A percentile compares a stretch with the other conserved stretches of the same genome.
Evolutionary conservation across 1,284 basidiomycete species (phyloP).

Genomic region (Irpex sp.): DNA sequence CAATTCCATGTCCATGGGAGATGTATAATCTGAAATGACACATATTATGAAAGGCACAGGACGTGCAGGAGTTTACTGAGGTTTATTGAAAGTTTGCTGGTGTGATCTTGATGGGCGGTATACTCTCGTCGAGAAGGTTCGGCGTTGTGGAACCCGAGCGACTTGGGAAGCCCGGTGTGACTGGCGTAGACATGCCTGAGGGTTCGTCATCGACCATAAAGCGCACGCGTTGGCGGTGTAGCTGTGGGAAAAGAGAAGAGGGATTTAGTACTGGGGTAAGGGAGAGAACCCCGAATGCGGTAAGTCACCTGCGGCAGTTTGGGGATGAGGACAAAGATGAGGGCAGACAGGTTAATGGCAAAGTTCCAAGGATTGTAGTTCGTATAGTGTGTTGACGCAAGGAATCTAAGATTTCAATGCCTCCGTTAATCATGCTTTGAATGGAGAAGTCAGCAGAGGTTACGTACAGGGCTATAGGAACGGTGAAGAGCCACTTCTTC

Average conservation of each 20-base stretch:
- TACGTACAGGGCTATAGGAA: conserved; percentile 89
- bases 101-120: conserved; percentile 28
- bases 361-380: conserved; percentile 93
- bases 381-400: conserved; percentile 97
- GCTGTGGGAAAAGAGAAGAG: conserved; percentile 32
- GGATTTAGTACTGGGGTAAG: conserved; percentile 7
- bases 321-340: conserved; percentile 85
- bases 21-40: background rate
- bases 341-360: conserved; percentile 83
- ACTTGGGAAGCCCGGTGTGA: conserved; percentile 44
- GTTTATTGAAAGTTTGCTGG: conserved; percentile 31
- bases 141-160: conserved; percentile 26
- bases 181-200: conserved; percentile 62
- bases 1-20: background rate
- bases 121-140: conserved; percentile 15
- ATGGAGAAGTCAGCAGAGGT: background rate
- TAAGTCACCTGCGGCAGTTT: conserved; percentile 82
- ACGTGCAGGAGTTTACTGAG: background rate
- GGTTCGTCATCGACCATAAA: conserved; percentile 53
- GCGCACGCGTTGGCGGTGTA: conserved; percentile 74
- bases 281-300: background rate
- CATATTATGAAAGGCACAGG: background rate
- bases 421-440: background rate
- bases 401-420: conserved; percentile 56
- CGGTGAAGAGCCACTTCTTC: conserved; percentile 94